phyloP scores from a whole-genome alignment of 163 green algal species.

The Chlamydomonas reinhardtii region DNA sequence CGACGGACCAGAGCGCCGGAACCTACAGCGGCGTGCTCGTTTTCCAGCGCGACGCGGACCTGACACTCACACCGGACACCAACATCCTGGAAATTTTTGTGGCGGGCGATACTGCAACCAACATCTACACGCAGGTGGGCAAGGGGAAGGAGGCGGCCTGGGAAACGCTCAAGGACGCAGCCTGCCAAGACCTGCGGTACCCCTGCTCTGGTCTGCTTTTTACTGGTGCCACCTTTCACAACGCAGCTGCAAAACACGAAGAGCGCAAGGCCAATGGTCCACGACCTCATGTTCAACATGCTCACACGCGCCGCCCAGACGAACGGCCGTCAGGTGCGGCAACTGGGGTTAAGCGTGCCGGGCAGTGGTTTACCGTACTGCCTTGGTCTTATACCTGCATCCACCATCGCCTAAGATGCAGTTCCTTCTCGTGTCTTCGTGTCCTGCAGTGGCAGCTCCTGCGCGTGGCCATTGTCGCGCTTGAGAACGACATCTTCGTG shows the following conservation, averaged over 20 bases:
- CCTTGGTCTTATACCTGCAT: too few species aligned
- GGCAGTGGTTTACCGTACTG: too few species aligned
- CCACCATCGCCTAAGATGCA: too few species aligned
- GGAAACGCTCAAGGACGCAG: too few species aligned
- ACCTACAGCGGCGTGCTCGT: constrained; percentile 41
- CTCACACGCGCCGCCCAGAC: too few species aligned
- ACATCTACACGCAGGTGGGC: constrained; percentile 31
- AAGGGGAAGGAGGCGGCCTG: too few species aligned
- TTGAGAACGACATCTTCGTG: constrained; percentile 61
- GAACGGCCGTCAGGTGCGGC: too few species aligned
- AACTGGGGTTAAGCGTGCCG: too few species aligned
- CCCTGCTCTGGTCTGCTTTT: too few species aligned
- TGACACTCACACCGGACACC: not conserved
- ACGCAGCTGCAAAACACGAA: constrained; percentile 38
- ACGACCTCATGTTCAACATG: constrained; percentile 52
- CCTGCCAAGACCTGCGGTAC: too few species aligned
- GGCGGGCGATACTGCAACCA: constrained; percentile 37
- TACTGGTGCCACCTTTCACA: not conserved
- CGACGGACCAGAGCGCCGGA: constrained; percentile 3
- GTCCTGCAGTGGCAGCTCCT: constrained; percentile 73
- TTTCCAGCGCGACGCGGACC: constrained; percentile 41
- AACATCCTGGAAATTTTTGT: constrained; percentile 53
- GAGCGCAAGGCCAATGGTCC: constrained; percentile 36
- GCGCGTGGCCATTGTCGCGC: constrained; percentile 76
- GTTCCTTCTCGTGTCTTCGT: not conserved